Percentiles rank a stretch among this genome's conserved stretches.
phyloP scores from a whole-genome alignment of 2,329 filamentous ascomycete genomes.

The Exophiala xenobiotica region DNA sequence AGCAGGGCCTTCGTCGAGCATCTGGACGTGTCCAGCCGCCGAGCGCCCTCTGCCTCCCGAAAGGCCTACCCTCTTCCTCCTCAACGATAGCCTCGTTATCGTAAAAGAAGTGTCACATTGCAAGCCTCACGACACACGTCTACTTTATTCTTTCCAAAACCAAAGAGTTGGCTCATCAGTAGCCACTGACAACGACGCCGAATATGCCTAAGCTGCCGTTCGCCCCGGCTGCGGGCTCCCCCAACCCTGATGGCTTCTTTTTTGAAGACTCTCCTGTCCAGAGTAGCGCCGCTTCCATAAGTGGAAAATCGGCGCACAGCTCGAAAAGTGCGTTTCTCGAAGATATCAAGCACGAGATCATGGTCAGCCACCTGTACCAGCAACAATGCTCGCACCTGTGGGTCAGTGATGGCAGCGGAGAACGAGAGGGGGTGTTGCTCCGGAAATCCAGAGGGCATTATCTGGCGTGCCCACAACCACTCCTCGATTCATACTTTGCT shows the following conservation, averaged over 20 bases:
- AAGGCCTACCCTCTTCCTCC: background rate
- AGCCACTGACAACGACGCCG: too few species aligned
- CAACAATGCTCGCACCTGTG: slow-evolving; percentile 73
- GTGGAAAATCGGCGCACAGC: slow-evolving; percentile 44
- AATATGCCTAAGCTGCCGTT: background rate
- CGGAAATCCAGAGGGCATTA: slow-evolving; percentile 68
- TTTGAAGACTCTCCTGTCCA: slow-evolving; percentile 42
- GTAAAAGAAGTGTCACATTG: too few species aligned
- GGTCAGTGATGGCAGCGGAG: slow-evolving; percentile 68
- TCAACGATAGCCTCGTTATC: background rate
- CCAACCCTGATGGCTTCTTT: background rate
- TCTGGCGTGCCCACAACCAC: slow-evolving; percentile 68
- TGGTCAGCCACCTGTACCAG: slow-evolving; percentile 80
- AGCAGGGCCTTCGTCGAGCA: background rate
- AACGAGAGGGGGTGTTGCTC: slow-evolving; percentile 70
- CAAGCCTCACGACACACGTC: background rate
- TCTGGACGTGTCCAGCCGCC: too few species aligned
- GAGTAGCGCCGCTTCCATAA: slow-evolving; percentile 51
- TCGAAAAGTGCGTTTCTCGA: slow-evolving; percentile 60
- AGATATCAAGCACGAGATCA: slow-evolving; percentile 77
- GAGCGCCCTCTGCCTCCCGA: too few species aligned
- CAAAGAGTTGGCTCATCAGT: too few species aligned
- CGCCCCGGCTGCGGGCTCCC: background rate
- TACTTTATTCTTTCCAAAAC: too few species aligned
- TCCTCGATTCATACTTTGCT: slow-evolving; percentile 64